These are phyloP conservation scores for Eremothecium coryli DNA, from an alignment of 1,139 yeast genomes.

Conservation along the genomic window DNA sequence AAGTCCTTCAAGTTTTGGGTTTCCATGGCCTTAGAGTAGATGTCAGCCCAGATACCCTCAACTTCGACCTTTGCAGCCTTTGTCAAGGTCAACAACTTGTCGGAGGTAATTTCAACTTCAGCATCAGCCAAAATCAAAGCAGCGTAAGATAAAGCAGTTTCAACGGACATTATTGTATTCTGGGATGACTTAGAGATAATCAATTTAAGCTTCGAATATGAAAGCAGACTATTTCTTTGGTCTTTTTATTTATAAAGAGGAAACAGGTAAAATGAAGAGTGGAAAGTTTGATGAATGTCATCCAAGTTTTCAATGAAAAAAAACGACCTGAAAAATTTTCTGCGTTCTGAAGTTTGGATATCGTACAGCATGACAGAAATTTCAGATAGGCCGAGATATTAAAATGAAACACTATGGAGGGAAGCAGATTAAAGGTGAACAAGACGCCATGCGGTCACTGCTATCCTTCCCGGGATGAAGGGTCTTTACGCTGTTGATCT, in stretches of 20 bases:
- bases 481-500: conserved; percentile 4
- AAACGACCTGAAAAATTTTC: conserved; percentile 2
- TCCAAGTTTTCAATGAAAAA: too few species aligned
- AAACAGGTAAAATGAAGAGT: conserved; percentile 3
- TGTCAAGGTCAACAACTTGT: conserved; percentile 63
- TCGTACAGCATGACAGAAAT: too few species aligned
- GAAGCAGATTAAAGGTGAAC: too few species aligned
- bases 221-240: conserved; percentile 61
- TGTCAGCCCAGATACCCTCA: conserved; percentile 72
- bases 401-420: too few species aligned
- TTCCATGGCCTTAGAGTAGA: conserved; percentile 73
- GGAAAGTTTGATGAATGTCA: conserved; percentile 3
- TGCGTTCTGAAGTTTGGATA: conserved; percentile 2
- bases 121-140: conserved; percentile 82
- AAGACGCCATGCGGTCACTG: too few species aligned
- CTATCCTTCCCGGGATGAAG: not conserved
- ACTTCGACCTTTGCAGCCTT: conserved; percentile 60
- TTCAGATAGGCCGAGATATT: too few species aligned
- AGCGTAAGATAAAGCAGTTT: conserved; percentile 81
- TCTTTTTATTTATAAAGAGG: conserved; percentile 4
- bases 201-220: conserved; percentile 40
- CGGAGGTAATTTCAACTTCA: conserved; percentile 68
- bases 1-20: conserved; percentile 69
- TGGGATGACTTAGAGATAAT: conserved; percentile 39
- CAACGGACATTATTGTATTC: conserved; percentile 51